phyloP scores from a whole-genome alignment of 139 green algal genomes.

The Cymbomonas tetramitiformis region DNA sequence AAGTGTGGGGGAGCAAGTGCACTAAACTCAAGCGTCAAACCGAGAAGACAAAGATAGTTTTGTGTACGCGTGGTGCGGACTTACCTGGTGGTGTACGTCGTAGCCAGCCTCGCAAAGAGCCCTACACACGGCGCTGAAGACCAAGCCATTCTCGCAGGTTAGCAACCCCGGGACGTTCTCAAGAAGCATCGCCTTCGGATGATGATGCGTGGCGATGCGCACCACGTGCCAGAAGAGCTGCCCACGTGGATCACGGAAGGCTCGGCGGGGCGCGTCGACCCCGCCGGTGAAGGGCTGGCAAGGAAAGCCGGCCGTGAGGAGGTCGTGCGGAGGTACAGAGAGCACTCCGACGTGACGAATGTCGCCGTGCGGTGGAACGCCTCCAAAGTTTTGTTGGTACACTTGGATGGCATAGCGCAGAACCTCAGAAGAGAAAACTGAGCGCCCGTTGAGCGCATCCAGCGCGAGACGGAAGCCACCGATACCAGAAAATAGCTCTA shows the following conservation, averaged over 20 bases:
- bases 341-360: conserved; percentile 7
- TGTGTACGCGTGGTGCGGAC: too few relatives aligned
- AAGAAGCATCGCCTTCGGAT: neutral
- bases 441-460: neutral
- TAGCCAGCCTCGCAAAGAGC: too few relatives aligned
- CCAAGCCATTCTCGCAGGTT: neutral
- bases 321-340: conserved; percentile 1
- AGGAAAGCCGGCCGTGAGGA: conserved; percentile 11
- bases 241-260: conserved; percentile 6
- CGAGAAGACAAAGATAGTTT: too few relatives aligned
- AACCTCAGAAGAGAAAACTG: conserved; percentile 16
- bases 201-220: neutral
- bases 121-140: too few relatives aligned
- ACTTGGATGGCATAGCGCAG: too few relatives aligned
- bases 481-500: conserved; percentile 16
- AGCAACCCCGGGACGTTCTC: conserved; percentile 9
- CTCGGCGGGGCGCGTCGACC: neutral
- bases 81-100: too few relatives aligned
- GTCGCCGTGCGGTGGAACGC: too few relatives aligned
- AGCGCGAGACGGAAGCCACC: conserved; percentile 12
- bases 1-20: too few relatives aligned
- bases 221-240: conserved; percentile 9
- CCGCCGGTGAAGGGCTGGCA: conserved; percentile 12
- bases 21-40: too few relatives aligned
- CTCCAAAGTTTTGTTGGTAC: too few relatives aligned